Base-by-base conservation (phyloP, 2,329 filamentous ascomycete genomes). In the Myrmaecium sp. region DNA sequence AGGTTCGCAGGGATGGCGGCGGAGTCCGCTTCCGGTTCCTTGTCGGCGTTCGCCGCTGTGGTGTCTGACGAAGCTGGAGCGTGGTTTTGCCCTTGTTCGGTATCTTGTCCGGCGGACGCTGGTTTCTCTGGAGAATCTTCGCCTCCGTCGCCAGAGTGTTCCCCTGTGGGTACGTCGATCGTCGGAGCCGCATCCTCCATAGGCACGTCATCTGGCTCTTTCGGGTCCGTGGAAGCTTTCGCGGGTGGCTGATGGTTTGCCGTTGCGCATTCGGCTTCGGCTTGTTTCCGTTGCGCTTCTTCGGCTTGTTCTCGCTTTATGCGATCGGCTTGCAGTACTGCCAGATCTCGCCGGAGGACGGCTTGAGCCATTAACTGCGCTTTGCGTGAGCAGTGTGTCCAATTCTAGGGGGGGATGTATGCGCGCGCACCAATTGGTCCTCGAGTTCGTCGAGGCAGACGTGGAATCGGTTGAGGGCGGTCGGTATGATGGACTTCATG, bases 371-470 rank as follows among this genome's bases (percentile, higher is more conserved):
- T 35, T 30, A 35, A 37, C 21, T 35, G 25, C 6, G n/a, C 14
- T 12, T 24, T 14, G 14, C 25, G 10, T 5, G 9, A 13, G 25
- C 23, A 26, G 23, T 26, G 7, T 18, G 19, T 20, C 20, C 25
- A 22, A 5, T 19, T 7, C 12, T n/a, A 14, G 14, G n/a, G 21
- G 5, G 14, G 3, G 7, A 11, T 2, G 14, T 4, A 13, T n/a
- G 19, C 17, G 2, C 2, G 36, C 49, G 14, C 36, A 55, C 51
- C 21, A 64, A 39, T 28, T 64, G 52, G 23, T 49, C 47, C 36
- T 64, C 60, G 9, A 66, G 47, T 30, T 56, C 47, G 41, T 66
- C 60, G n/a, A 65, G 52, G n/a, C 56, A 54, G 24, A 59, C 50
- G 36, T 66, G 57, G 33, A 60, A 65, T 34, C 51, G 44, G 17